Evolutionary conservation across 2,329 filamentous ascomycete genomes (phyloP).

Genomic region (Calcarisporium arbuscula): DNA sequence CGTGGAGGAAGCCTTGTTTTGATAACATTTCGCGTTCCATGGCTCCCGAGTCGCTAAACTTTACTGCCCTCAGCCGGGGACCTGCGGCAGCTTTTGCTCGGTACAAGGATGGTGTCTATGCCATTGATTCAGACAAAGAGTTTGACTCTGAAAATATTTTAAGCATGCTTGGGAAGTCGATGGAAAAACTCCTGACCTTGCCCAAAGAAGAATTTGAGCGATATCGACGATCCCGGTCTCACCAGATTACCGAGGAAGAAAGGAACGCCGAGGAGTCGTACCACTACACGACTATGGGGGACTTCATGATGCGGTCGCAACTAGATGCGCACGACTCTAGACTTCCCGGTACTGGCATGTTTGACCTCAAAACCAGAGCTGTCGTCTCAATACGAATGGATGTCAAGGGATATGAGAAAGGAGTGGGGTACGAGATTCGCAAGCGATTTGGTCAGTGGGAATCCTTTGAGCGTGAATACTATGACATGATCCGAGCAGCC

Average conservation of each 20-base stretch:
- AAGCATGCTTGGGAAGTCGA: slow-evolving; percentile 87
- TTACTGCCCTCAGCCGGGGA: slow-evolving; percentile 64
- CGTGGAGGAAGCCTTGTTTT: slow-evolving; percentile 69
- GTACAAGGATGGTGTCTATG: slow-evolving; percentile 79
- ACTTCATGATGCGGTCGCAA: slow-evolving; percentile 92
- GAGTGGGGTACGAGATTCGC: slow-evolving; percentile 82
- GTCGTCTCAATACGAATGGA: slow-evolving; percentile 92
- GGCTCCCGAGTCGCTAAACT: slow-evolving; percentile 51
- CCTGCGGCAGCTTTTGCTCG: slow-evolving; percentile 78
- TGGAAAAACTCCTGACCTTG: slow-evolving; percentile 90
- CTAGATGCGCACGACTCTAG: slow-evolving; percentile 83
- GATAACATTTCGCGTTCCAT: slow-evolving; percentile 64
- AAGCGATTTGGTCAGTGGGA: slow-evolving; percentile 70
- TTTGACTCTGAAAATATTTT: slow-evolving; percentile 80
- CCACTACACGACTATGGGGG: slow-evolving; percentile 79
- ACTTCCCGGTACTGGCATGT: slow-evolving; percentile 86
- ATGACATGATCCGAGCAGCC: slow-evolving; percentile 90
- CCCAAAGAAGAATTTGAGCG: slow-evolving; percentile 78
- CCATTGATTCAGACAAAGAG: slow-evolving; percentile 93
- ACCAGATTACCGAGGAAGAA: slow-evolving; percentile 65
- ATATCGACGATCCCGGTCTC: slow-evolving; percentile 64
- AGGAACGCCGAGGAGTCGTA: slow-evolving; percentile 69
- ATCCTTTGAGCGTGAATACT: slow-evolving; percentile 93
- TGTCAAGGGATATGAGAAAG: slow-evolving; percentile 61
- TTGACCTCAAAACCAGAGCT: slow-evolving; percentile 91